Base-by-base conservation (phyloP, 2,329 filamentous ascomycete genomes). In the Colletotrichum liriopes region DNA sequence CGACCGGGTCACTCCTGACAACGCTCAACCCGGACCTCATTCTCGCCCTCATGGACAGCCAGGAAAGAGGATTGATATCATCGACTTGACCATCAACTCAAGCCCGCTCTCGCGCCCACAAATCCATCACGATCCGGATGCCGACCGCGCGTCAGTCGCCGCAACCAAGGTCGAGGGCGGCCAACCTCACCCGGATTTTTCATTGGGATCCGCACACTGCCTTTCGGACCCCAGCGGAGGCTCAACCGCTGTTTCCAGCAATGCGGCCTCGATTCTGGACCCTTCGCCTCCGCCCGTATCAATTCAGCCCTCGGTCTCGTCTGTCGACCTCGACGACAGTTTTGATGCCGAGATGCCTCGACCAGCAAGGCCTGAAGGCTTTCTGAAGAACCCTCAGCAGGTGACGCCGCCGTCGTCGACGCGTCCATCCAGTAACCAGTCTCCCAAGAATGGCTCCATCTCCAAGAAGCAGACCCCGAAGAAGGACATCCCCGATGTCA, bases 401-500 rank as follows among this genome's bases (percentile, higher is more conserved):
- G 41, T 65, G 35, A 74, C 69, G 14, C 73, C 70, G 47, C 76
- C 58, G 20, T 73, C 70, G 20, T 74, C 72, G 14, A 70, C 56
- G 32, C 72, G 72, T 8, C 47, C 62, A 26, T 70, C 35, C n/a
- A 73, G 60, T 51, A 76, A 78, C 49, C 77, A 77, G 66, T 81
- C 78, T 5, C 78, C 80, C 4, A 79, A 77, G 69, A 52, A 71
- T 54, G 47, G 29, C 51, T 39, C 55, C 51, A 47, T 41, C 41
- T 61, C 68, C 54, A 73, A 68, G 59, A 74, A 65, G 43, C 78
- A 80, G 52, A 82, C 81, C 12, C 80, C 81, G 5, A 79, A 77
- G 56, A 78, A 78, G 61, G 79, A 82, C 2, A 79, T 89, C n/a
- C 83, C 84, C 43, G 74, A 78, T 6, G 78, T 80, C 7, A 80